Conservation (phyloP, 2,329 filamentous ascomycete genomes). For the Bertia moriformis region DNA sequence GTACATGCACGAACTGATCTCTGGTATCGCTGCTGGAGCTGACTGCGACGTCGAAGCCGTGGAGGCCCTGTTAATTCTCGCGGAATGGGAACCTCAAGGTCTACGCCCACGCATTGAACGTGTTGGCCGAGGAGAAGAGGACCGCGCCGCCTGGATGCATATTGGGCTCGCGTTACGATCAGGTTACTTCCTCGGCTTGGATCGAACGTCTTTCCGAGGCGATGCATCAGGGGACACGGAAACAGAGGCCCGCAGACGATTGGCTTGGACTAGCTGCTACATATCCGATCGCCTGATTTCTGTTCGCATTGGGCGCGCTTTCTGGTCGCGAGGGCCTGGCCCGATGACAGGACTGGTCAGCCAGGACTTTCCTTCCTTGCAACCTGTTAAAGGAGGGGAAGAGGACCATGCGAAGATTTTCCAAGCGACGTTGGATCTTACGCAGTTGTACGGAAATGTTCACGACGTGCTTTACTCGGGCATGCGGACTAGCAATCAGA, state of each 20-base stretch:
- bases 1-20: constrained; percentile 57
- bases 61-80: constrained; percentile 53
- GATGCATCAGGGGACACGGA: constrained; percentile 42
- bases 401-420: constrained; percentile 58
- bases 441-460: constrained; percentile 59
- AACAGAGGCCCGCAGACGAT: constrained; percentile 43
- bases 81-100: constrained; percentile 60
- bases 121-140: constrained; percentile 59
- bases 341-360: constrained; percentile 49
- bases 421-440: constrained; percentile 57
- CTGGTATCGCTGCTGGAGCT: constrained; percentile 49
- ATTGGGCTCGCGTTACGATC: constrained; percentile 56
- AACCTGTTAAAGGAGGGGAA: constrained; percentile 38
- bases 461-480: constrained; percentile 63
- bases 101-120: constrained; percentile 41
- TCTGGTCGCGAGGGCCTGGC: constrained; percentile 60
- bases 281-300: constrained; percentile 56
- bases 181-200: constrained; percentile 56
- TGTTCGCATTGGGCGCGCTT: constrained; percentile 56
- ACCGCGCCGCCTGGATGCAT: constrained; percentile 65
- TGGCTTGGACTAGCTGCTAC: constrained; percentile 58
- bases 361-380: constrained; percentile 53
- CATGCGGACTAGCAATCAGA: constrained; percentile 52
- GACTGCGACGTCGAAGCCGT: constrained; percentile 58
- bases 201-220: constrained; percentile 51